Percentiles rank a stretch among this genome's conserved stretches.
phyloP scores from a whole-genome alignment of 2,329 filamentous ascomycete species.

The Periconia digitata region DNA sequence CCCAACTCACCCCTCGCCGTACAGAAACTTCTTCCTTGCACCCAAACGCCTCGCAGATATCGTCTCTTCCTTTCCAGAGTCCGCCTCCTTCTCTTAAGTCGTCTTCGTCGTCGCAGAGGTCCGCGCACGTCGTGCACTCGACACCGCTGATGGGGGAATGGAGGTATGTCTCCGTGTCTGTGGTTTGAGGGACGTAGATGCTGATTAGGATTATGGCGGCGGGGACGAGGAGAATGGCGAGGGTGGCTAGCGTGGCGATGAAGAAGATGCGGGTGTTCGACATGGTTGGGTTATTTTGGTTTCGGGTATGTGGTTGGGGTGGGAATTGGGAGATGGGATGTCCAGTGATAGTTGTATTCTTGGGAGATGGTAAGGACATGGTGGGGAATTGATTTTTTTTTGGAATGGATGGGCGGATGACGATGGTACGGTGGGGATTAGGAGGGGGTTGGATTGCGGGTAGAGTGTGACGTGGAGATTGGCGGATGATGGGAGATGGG shows the following conservation, averaged over 20 bases:
- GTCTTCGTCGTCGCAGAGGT: neutral
- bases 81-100: neutral
- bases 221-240: neutral
- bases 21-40: neutral
- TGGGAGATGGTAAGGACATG: no score
- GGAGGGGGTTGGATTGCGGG: no score
- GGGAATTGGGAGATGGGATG: no score
- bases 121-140: neutral
- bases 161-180: neutral
- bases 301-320: neutral
- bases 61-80: neutral
- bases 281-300: neutral
- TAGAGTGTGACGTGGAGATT: no score
- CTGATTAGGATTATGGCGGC: slow-evolving; percentile 2
- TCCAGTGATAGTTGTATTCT: no score
- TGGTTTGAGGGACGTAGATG: neutral
- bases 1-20: neutral
- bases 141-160: neutral
- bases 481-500: no score
- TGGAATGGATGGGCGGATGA: no score
- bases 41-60: neutral
- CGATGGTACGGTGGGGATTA: no score
- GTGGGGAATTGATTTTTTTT: neutral
- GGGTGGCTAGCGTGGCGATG: neutral
- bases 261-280: neutral